Conservation (phyloP, 176 grass and related monocot species). For the Eleusine indica region DNA sequence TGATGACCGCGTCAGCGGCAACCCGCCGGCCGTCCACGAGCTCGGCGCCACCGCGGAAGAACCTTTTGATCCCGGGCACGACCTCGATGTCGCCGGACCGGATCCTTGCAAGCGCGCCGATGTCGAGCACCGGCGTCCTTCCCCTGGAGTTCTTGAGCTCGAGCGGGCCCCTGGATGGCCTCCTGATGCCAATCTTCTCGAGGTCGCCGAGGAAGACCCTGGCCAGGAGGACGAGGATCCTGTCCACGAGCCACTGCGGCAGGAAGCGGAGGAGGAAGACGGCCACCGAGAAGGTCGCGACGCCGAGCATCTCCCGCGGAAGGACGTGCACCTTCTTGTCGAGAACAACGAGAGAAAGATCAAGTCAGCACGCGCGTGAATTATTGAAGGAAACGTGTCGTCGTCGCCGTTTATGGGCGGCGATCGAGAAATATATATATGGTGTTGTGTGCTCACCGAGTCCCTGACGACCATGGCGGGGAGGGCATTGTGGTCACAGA, state of each 20-base stretch:
- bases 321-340: slow-evolving; percentile 75
- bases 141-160: slow-evolving; percentile 77
- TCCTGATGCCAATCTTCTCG: slow-evolving; percentile 53
- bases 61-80: slow-evolving; percentile 65
- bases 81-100: slow-evolving; percentile 70
- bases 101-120: slow-evolving; percentile 66
- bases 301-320: slow-evolving; percentile 69
- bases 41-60: slow-evolving; percentile 44
- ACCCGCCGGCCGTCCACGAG: slow-evolving; percentile 60
- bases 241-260: slow-evolving; percentile 68
- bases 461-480: slow-evolving; percentile 78
- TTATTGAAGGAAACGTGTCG: too few species aligned
- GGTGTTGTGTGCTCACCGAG: slow-evolving; percentile 50
- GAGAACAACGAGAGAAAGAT: not conserved
- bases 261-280: slow-evolving; percentile 63
- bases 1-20: slow-evolving; percentile 61
- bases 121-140: slow-evolving; percentile 73
- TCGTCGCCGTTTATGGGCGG: not conserved
- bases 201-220: slow-evolving; percentile 67
- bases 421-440: not conserved
- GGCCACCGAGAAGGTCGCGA: slow-evolving; percentile 71
- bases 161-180: slow-evolving; percentile 51
- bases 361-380: not conserved
- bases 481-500: slow-evolving; percentile 72
- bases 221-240: slow-evolving; percentile 65